These are phyloP conservation scores for Kluyveromyces lactis DNA, from an alignment of 805 yeast species.

Conservation along the genomic window DNA sequence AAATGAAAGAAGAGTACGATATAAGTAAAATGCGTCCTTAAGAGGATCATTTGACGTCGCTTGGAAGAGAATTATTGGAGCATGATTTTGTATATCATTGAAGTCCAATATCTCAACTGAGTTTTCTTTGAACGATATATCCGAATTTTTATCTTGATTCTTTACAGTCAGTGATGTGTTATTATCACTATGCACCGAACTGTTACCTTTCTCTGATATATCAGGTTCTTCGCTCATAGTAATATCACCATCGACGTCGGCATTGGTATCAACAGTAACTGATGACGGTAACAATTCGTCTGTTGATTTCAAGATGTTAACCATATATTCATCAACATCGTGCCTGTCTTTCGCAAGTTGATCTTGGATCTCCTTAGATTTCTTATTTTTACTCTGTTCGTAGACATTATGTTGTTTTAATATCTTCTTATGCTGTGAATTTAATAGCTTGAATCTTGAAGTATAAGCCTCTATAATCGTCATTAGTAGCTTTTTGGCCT, in stretches of 20 bases:
- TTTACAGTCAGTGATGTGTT: too few relatives aligned
- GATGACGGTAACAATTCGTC: constrained; percentile 8
- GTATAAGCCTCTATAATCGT: constrained; percentile 83
- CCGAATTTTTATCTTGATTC: constrained; percentile 20
- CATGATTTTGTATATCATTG: constrained; percentile 35
- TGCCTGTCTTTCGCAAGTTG: constrained; percentile 26
- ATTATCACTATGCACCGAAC: too few relatives aligned
- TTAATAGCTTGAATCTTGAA: constrained; percentile 67
- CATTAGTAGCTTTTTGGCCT: constrained; percentile 61
- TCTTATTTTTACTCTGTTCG: constrained; percentile 36
- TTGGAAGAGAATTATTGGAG: constrained; percentile 55
- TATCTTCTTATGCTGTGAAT: constrained; percentile 60
- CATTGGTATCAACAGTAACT: constrained; percentile 18
- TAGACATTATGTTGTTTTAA: constrained; percentile 51
- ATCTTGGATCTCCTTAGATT: constrained; percentile 35
- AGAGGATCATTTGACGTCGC: constrained; percentile 50
- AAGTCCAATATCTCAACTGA: neutral
- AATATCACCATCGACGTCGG: constrained; percentile 11
- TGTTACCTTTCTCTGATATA: constrained; percentile 4
- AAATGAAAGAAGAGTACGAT: constrained; percentile 83
- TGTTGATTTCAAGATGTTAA: constrained; percentile 21
- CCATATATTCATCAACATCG: constrained; percentile 33
- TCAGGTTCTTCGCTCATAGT: constrained; percentile 2
- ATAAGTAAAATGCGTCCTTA: constrained; percentile 80
- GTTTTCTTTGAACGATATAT: too few relatives aligned